phyloP scores from a whole-genome alignment of 1,139 yeast genomes.

The Candida mesenterica region DNA sequence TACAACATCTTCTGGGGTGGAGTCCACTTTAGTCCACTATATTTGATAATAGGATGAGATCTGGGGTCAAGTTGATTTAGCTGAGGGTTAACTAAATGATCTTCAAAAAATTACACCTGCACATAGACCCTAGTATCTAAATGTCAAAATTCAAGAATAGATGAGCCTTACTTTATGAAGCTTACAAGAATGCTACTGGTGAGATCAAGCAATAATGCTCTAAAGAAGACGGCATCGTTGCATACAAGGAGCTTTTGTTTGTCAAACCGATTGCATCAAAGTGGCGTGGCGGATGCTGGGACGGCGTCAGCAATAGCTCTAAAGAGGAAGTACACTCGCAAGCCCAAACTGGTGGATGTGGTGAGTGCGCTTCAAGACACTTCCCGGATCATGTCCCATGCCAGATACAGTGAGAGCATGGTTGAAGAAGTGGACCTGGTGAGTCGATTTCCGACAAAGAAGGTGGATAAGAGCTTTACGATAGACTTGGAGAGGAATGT shows the following conservation, averaged over 20 bases:
- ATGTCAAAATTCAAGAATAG: slow-evolving; percentile 1
- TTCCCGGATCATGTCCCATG: slow-evolving; percentile 12
- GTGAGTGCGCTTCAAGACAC: slow-evolving; percentile 13
- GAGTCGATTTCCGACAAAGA: slow-evolving; percentile 10
- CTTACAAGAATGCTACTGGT: slow-evolving; percentile 1
- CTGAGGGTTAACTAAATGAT: no score
- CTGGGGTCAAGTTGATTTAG: no score
- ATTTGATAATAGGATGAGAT: no score
- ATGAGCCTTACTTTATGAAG: slow-evolving; percentile 1
- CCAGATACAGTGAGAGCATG: slow-evolving; percentile 6
- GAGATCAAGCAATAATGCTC: background rate
- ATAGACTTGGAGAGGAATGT: slow-evolving; percentile 16
- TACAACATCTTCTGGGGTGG: no score
- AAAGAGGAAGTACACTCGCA: slow-evolving; percentile 11
- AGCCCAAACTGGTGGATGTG: slow-evolving; percentile 10
- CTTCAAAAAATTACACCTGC: slow-evolving; percentile 2
- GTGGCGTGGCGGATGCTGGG: background rate
- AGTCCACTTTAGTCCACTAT: no score
- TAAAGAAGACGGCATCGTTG: background rate
- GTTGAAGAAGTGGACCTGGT: slow-evolving; percentile 7
- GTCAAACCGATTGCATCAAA: background rate
- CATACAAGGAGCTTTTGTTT: background rate
- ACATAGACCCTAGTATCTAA: background rate
- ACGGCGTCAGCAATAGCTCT: background rate
- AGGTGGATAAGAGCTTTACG: slow-evolving; percentile 13